These are phyloP conservation scores for Kwoniella mangroviensis DNA, from an alignment of 768 basidiomycete genomes.

Conservation along the genomic window DNA sequence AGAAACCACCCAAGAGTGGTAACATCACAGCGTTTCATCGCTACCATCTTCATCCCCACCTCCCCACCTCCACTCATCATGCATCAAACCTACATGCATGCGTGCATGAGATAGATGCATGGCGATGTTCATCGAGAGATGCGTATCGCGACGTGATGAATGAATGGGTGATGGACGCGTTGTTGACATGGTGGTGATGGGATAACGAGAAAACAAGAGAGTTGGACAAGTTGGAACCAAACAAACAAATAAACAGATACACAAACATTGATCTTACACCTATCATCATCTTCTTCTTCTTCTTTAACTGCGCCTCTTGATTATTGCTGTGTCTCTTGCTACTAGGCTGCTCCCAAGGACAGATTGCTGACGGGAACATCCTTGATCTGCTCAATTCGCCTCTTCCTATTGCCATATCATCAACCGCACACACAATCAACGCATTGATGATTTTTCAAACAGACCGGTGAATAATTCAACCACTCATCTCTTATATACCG, in stretches of 20 bases:
- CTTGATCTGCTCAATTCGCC: not conserved
- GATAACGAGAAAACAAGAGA: constrained; percentile 2
- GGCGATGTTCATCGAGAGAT: constrained; percentile 2
- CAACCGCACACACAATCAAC: not conserved
- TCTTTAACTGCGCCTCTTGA: not conserved
- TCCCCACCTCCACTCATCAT: not conserved
- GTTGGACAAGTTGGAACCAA: constrained; percentile 5
- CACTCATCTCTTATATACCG: not conserved
- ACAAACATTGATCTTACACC: not conserved
- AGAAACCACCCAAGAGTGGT: constrained; percentile 7
- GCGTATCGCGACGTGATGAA: constrained; percentile 2
- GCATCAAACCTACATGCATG: not conserved
- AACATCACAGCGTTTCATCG: not conserved
- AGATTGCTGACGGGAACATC: not conserved
- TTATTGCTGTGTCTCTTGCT: not conserved
- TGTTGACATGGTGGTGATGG: constrained; percentile 5
- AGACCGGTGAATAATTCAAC: not conserved
- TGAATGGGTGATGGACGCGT: not conserved
- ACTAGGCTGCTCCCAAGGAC: too few species aligned
- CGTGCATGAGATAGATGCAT: not conserved
- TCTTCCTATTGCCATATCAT: not conserved
- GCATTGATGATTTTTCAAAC: not conserved
- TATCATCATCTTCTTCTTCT: not conserved
- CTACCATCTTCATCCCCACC: not conserved
- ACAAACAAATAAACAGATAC: constrained; percentile 6